Evolutionary conservation across 345 rosid genomes (phyloP).

Genomic region (Cardamine chenopodiifolia): DNA sequence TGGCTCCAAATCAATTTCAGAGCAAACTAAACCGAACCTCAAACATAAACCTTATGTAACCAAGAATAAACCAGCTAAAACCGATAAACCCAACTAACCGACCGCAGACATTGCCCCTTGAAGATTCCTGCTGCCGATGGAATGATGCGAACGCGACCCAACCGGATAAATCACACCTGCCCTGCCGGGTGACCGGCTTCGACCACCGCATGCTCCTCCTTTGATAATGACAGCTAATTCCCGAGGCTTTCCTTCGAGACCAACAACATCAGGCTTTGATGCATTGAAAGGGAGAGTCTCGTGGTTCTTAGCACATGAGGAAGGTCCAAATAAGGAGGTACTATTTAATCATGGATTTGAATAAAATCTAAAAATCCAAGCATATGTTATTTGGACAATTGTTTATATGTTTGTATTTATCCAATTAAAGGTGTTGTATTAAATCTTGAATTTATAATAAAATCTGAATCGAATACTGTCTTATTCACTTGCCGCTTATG

Average conservation of each 20-base stretch:
- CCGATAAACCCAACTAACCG: conserved; percentile 3
- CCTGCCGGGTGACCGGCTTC: not conserved
- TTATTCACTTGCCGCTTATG: too few relatives aligned
- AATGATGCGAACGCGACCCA: not conserved
- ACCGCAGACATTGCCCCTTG: not conserved
- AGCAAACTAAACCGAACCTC: not conserved
- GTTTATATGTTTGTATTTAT: too few relatives aligned
- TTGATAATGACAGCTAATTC: not conserved
- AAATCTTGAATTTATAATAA: too few relatives aligned
- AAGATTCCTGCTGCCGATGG: not conserved
- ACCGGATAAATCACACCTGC: not conserved
- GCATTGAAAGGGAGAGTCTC: not conserved
- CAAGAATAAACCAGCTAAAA: conserved; percentile 14
- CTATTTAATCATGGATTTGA: too few relatives aligned
- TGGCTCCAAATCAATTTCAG: not conserved
- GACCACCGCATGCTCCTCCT: not conserved
- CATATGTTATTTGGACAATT: too few relatives aligned
- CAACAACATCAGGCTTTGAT: not conserved
- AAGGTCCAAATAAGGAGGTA: not conserved
- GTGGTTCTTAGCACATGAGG: not conserved
- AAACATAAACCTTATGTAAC: not conserved
- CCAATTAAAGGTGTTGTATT: too few relatives aligned
- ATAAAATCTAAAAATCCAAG: too few relatives aligned
- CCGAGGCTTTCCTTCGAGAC: not conserved
- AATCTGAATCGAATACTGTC: too few relatives aligned